Evolutionary conservation across 225 moss, liverwort and hornwort species (phyloP), one percentile per base, ranked within the genome.

Genomic region (Marchantia polymorpha): DNA sequence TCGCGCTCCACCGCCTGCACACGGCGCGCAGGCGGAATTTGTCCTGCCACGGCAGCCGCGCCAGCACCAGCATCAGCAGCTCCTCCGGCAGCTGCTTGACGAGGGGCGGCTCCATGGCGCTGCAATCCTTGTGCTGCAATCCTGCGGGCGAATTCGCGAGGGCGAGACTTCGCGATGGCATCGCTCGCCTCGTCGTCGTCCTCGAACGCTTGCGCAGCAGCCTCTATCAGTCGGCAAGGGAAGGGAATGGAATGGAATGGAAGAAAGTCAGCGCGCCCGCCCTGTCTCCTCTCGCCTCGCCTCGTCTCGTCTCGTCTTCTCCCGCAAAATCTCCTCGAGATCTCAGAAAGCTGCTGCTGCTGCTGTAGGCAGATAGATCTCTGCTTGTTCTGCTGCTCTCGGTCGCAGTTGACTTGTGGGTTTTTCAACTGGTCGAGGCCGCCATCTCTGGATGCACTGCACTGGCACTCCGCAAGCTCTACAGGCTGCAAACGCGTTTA

Each of bases 41-140:
- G 16, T 77, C 77, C 26, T 77, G 64, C 77, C 77, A 77, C 23
- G 77, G 77, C 64, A 77, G 27, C 11, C 49, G 29, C n/a, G 52
- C 51, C 8, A 76, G 76, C 8, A 76, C 39, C 58, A 76, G 47
- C 58, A 25, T 46, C 59, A 76, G 54, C 76, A 60, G n/a, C 46
- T 76, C 76, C 47, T 76, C 39, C n/a, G 76, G 59, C 4, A 76
- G 53, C 29, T 72, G 23, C 25, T 29, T 56, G 4, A 29, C 74
- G 7, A 56, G 29, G 27, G 30, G 16, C 23, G 30, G 56, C 55
- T 74, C 74, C 55, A 74, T 74, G 39, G 39, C 5, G 55, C 26
- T n/a, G n/a, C n/a, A n/a, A n/a, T n/a, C 58, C 72, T 52, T 72
- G 52, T n/a, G 19, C 27, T 52, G 52, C n/a, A n/a, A n/a, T n/a